Evolutionary conservation across 2,329 filamentous ascomycete genomes (phyloP), one percentile per base, ranked within the genome.

Genomic region (Xylaria hypoxylon): DNA sequence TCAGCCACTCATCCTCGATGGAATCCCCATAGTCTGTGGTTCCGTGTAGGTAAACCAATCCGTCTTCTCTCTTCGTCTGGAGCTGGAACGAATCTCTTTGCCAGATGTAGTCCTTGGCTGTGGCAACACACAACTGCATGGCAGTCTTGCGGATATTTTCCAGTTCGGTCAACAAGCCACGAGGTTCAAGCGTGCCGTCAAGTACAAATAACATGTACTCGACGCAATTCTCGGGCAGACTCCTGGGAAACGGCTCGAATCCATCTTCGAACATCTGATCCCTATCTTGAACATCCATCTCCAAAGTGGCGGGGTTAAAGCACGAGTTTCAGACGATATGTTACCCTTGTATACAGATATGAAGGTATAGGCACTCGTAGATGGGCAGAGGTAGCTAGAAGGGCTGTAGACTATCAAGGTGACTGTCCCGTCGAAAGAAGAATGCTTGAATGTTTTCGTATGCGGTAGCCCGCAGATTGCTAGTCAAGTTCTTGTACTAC

Each of bases 1-100:
- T 90, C 5, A 98, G 86, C 96, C 96, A 99, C 81, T 99, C 96
- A 74, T 99, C 96, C 75, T 97, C 95, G 3, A 98, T 90, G 0
- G 94, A 96, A 79, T 99, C 96, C 8, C 95, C 94, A 74, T 94
- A 98, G 77, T 95, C 92, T 0, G 93, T 96, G 58, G 85, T 83
- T 22, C 95, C 95, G 69, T 88, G 86, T 5, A 99, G 85, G 69
- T 90, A 89, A n/a, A 83, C 76, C 8, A 88, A 75, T 1, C 84
- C 88, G 73, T 83, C 79, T 24, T 83, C 81, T 59, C 80, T 90
- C 79, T 83, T 90, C 74, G 83, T 83, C 19, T 91, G 87, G 5
- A 97, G 80, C n/a, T 84, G 85, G 69, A 99, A 94, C 0, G 84
- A 81, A 59, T 97, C 94, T 13, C 94, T 88, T 77, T 99, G 96